Conservation (phyloP, 73 alveolate species). For the Paramecium primaurelia region DNA sequence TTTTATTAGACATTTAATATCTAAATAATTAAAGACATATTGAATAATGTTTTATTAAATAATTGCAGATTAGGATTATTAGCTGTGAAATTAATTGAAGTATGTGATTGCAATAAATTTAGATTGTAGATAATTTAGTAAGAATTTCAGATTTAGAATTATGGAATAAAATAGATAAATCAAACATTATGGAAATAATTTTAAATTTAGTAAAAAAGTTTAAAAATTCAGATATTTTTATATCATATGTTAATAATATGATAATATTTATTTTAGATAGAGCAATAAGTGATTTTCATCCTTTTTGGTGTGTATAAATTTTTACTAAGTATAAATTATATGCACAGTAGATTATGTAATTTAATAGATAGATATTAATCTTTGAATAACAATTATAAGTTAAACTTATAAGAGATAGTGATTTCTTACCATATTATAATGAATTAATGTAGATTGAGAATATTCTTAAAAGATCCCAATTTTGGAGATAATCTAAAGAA, state of each 20-base stretch:
- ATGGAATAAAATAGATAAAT: neutral
- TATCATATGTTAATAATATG: neutral
- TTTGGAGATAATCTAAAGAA: neutral
- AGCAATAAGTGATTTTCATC: constrained; percentile 50
- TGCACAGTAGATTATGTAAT: neutral
- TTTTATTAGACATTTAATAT: neutral
- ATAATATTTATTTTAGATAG: neutral
- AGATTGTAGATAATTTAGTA: constrained; percentile 27
- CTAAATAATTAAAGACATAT: neutral
- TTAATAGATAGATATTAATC: neutral
- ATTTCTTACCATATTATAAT: neutral
- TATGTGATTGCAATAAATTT: neutral
- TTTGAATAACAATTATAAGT: neutral
- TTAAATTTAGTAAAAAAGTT: neutral
- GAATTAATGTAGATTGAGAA: neutral
- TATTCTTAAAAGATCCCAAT: neutral
- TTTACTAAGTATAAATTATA: neutral
- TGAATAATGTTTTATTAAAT: neutral
- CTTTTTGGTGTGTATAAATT: constrained; percentile 20
- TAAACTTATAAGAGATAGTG: neutral
- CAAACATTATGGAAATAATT: neutral
- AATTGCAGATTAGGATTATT: neutral
- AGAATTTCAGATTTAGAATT: neutral
- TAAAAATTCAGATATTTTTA: constrained; percentile 1
- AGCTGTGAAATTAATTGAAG: constrained; percentile 3